Conservation (phyloP, 192 early-diverging fungal genomes). For the Linderina pennispora region DNA sequence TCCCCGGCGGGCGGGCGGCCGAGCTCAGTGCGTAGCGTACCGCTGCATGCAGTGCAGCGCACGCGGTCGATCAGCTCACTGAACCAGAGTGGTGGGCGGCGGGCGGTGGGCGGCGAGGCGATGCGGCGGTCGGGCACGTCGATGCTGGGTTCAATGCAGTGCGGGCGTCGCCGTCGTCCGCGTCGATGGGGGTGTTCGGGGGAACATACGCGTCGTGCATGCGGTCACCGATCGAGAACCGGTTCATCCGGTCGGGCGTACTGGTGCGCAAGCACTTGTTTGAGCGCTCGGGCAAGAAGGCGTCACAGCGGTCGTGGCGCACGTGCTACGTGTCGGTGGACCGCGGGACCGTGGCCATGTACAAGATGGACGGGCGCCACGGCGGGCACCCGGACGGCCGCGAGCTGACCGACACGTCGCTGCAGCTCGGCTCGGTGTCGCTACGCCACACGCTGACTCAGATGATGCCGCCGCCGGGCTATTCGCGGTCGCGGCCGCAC, state of each 20-base stretch:
- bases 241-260: slow-evolving; percentile 48
- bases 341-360: slow-evolving; percentile 77
- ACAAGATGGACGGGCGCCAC: slow-evolving; percentile 58
- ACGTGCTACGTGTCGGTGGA: slow-evolving; percentile 71
- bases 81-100: slow-evolving; percentile 6
- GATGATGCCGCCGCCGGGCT: slow-evolving; percentile 78
- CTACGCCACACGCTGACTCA: slow-evolving; percentile 82
- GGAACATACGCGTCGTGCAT: slow-evolving; percentile 25
- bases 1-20: slow-evolving; percentile 23
- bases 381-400: slow-evolving; percentile 38
- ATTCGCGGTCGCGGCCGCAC: slow-evolving; percentile 65
- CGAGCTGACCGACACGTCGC: slow-evolving; percentile 48
- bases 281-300: slow-evolving; percentile 69
- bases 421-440: slow-evolving; percentile 49
- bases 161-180: slow-evolving; percentile 37
- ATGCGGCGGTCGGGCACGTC: slow-evolving; percentile 21
- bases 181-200: slow-evolving; percentile 26
- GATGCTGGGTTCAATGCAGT: slow-evolving; percentile 20
- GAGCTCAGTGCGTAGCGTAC: slow-evolving; percentile 46
- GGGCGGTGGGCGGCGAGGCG: slow-evolving; percentile 1
- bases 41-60: slow-evolving; percentile 39
- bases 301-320: slow-evolving; percentile 80
- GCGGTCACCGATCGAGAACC: slow-evolving; percentile 46
- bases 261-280: slow-evolving; percentile 84
- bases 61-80: slow-evolving; percentile 41